Evolutionary conservation across 805 yeast species (phyloP).

Genomic region (Teunomyces barrocoloradensis): DNA sequence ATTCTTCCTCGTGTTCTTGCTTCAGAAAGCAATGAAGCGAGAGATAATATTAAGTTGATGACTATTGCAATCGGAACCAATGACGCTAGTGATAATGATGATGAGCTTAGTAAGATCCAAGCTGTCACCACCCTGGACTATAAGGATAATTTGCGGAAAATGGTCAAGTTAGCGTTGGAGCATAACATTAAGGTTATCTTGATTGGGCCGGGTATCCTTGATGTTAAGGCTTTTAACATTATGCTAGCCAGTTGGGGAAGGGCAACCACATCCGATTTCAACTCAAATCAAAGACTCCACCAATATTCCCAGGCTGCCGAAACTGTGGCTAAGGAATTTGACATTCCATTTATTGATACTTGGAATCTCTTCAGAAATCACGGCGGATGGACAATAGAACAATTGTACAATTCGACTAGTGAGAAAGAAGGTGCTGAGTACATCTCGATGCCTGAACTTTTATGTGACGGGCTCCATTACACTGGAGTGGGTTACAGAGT

Average conservation of each 20-base stretch:
- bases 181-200: constrained; percentile 52
- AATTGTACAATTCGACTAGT: constrained; percentile 8
- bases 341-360: constrained; percentile 59
- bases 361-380: constrained; percentile 40
- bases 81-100: constrained; percentile 41
- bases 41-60: constrained; percentile 37
- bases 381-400: constrained; percentile 35
- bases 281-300: constrained; percentile 41
- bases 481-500: constrained; percentile 36
- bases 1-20: constrained; percentile 44
- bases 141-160: constrained; percentile 41
- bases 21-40: constrained; percentile 25
- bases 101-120: constrained; percentile 22
- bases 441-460: background rate
- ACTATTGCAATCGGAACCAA: constrained; percentile 80
- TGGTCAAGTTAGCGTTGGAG: constrained; percentile 40
- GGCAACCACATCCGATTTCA: constrained; percentile 25
- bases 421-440: background rate
- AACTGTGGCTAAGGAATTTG: constrained; percentile 41
- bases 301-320: constrained; percentile 52
- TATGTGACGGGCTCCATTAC: background rate
- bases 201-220: constrained; percentile 63
- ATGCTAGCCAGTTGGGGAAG: constrained; percentile 11
- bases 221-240: constrained; percentile 27
- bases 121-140: constrained; percentile 53